Percentiles rank a stretch among this genome's conserved stretches.
Conservation (phyloP, 1,139 yeast genomes). For the Kluyveromyces marxianus region DNA sequence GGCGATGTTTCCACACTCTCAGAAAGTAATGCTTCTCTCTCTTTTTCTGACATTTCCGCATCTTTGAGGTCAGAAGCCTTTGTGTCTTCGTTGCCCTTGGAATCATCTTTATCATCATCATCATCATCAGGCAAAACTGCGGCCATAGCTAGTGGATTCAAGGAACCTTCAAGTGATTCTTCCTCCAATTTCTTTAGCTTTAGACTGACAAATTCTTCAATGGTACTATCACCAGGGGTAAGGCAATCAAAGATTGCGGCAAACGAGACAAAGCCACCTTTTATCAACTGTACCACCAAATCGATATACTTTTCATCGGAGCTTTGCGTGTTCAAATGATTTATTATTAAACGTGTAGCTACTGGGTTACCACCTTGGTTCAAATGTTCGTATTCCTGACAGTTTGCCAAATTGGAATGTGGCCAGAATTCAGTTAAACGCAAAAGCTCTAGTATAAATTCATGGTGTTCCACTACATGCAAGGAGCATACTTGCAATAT, state of each 20-base stretch:
- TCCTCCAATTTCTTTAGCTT: slow-evolving; percentile 51
- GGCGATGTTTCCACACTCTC: slow-evolving; percentile 9
- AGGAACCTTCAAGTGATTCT: slow-evolving; percentile 55
- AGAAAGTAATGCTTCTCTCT: slow-evolving; percentile 3
- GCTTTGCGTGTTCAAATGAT: slow-evolving; percentile 36
- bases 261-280: slow-evolving; percentile 60
- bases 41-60: slow-evolving; percentile 3
- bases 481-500: slow-evolving; percentile 45
- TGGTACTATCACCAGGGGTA: slow-evolving; percentile 35
- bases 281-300: slow-evolving; percentile 52
- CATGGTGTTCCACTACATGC: slow-evolving; percentile 39
- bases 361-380: slow-evolving; percentile 49
- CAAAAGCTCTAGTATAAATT: slow-evolving; percentile 44
- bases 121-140: slow-evolving; percentile 74
- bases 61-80: not conserved
- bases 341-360: slow-evolving; percentile 55
- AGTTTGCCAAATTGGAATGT: slow-evolving; percentile 12
- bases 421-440: slow-evolving; percentile 66
- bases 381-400: slow-evolving; percentile 25
- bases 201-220: slow-evolving; percentile 36
- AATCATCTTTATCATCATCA: slow-evolving; percentile 11
- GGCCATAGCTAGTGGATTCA: slow-evolving; percentile 80
- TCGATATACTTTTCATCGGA: slow-evolving; percentile 40
- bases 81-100: slow-evolving; percentile 17
- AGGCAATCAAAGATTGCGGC: slow-evolving; percentile 54